Base-by-base conservation (phyloP, 352 stramenopile genomes). In the Pythium oligandrum region DNA sequence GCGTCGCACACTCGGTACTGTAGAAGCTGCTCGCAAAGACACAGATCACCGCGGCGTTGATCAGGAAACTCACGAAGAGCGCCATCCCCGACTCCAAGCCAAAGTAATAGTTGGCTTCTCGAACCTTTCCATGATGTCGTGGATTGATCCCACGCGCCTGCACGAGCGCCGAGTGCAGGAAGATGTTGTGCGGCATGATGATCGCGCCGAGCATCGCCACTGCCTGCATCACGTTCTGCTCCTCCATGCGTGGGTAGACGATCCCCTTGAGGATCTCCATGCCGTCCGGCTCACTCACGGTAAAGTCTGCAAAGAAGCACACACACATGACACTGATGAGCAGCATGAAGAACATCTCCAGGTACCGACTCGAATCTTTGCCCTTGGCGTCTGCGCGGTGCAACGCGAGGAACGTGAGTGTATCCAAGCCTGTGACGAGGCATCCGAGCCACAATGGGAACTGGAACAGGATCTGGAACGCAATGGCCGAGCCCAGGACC, bases 131-230 rank as follows among this genome's bases (percentile, higher is more conserved):
- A 31, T 26, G 76, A 42, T 61, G 47, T 6, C 37, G 53, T 4
- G 44, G 46, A 34, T 75, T 46, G 31, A 77, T 60, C 1, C 55
- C 56, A 3, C 75, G 53, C 1, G 76, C 76, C 40, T 88, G 88
- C 34, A 98, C 85, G 0, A 97, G 79, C 12, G 83, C 95, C 4
- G 88, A 98, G 65, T 98, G 95, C 36, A 98, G 67, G 59, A 96
- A 98, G 11, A 98, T 78, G 52, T 98, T 98, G 77, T 98, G 92
- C 1, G 95, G 95, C 95, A 98, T 98, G 73, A 98, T 96, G 31
- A 97, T 88, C 6, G 85, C 68, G 36, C 88, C 86, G 1, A 97
- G 56, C 54, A 93, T 95, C 6, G 74, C 83, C 35, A 94, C 86
- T 31, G 71, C 80, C 55, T 75, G 60, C 54, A 76, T 75, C 53